Conservation (phyloP, 768 basidiomycete species). For the Terana coerulea region DNA sequence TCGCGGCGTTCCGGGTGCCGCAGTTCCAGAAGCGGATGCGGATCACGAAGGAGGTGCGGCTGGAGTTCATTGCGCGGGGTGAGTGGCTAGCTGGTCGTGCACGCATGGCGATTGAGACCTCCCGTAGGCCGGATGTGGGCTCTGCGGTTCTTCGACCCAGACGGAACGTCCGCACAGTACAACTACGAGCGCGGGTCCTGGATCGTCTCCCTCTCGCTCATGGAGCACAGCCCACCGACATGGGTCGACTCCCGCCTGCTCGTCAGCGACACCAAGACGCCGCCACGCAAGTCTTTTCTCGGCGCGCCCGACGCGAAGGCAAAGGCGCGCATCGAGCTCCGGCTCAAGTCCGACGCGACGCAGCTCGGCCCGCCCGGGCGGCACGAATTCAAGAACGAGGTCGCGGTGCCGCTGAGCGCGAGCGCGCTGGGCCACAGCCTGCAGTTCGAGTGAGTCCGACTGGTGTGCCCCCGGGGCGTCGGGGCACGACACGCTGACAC, state of each 20-base stretch:
- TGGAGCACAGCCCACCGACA: slow-evolving; percentile 56
- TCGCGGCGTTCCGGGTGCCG: slow-evolving; percentile 41
- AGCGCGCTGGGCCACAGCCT: slow-evolving; percentile 41
- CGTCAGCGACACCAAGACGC: slow-evolving; percentile 27
- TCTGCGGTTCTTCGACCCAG: slow-evolving; percentile 37
- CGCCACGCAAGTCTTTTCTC: not conserved
- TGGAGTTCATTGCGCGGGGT: slow-evolving; percentile 69
- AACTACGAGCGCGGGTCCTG: slow-evolving; percentile 20
- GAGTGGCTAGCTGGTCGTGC: slow-evolving; percentile 9
- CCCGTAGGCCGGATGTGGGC: slow-evolving; percentile 53
- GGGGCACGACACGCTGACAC: no score
- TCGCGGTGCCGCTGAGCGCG: slow-evolving; percentile 36
- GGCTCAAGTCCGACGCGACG: slow-evolving; percentile 30
- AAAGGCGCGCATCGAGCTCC: slow-evolving; percentile 34
- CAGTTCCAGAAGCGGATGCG: slow-evolving; percentile 74
- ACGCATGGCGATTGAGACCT: not conserved
- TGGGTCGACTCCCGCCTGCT: slow-evolving; percentile 51
- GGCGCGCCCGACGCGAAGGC: not conserved
- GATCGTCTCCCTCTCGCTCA: slow-evolving; percentile 48
- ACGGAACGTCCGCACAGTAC: not conserved
- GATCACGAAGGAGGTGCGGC: slow-evolving; percentile 44
- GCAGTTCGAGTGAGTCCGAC: slow-evolving; percentile 50
- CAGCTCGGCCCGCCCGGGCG: slow-evolving; percentile 27
- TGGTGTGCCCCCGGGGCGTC: no score
- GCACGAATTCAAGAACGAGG: slow-evolving; percentile 3